phyloP scores from a whole-genome alignment of 192 early-diverging fungal species.

The Funneliformis geosporum region DNA sequence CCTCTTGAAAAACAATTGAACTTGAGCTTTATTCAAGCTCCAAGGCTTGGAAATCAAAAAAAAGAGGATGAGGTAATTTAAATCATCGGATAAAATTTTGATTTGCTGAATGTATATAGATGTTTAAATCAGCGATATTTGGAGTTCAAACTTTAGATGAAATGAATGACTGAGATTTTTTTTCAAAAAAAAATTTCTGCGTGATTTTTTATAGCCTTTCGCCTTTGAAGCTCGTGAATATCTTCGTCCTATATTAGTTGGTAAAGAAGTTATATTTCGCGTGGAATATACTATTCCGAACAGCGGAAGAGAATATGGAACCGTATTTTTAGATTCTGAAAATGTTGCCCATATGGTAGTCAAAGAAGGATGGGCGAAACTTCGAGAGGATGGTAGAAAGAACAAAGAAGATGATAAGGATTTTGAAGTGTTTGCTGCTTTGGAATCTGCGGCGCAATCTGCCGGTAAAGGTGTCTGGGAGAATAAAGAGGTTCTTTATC shows the following conservation, averaged over 20 bases:
- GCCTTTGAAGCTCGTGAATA: constrained; percentile 89
- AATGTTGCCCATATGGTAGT: constrained; percentile 76
- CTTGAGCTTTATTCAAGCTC: constrained; percentile 79
- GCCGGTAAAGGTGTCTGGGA: constrained; percentile 81
- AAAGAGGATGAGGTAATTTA: constrained; percentile 79
- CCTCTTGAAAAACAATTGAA: constrained; percentile 85
- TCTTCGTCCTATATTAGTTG: constrained; percentile 81
- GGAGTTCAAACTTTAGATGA: not conserved
- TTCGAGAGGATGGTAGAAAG: constrained; percentile 60
- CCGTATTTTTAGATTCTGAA: constrained; percentile 48
- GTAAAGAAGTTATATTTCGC: constrained; percentile 85
- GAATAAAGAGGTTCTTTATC: constrained; percentile 42
- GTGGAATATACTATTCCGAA: constrained; percentile 76
- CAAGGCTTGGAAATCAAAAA: constrained; percentile 81
- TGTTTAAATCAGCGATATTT: not conserved
- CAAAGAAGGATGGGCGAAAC: constrained; percentile 84
- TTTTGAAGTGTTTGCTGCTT: constrained; percentile 53
- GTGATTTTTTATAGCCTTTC: constrained; percentile 53
- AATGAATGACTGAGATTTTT: not conserved
- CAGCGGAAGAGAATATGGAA: constrained; percentile 69
- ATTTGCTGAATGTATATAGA: not conserved
- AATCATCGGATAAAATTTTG: not conserved
- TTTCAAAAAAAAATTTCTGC: not conserved
- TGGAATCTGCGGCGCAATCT: constrained; percentile 74
- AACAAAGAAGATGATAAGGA: constrained; percentile 44